Conservation (phyloP, 106 monocot species). For the Chionographis japonica region DNA sequence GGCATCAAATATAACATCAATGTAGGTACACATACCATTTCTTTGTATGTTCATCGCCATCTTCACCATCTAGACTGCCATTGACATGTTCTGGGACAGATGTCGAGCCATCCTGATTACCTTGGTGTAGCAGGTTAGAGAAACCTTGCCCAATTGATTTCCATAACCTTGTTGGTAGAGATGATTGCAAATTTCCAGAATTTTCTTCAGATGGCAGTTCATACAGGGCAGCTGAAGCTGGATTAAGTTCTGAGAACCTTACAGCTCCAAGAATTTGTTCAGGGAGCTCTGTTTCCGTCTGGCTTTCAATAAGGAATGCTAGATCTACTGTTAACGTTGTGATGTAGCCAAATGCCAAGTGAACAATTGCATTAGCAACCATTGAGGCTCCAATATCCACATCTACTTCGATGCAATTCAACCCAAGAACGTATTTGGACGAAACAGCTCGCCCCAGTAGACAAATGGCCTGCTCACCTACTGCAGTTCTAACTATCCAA, state of each 20-base stretch:
- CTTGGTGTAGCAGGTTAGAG: slow-evolving; percentile 42
- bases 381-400: slow-evolving; percentile 86
- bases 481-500: slow-evolving; percentile 92
- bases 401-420: slow-evolving; percentile 77
- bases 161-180: slow-evolving; percentile 57
- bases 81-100: slow-evolving; percentile 22
- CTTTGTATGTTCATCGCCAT: slow-evolving; percentile 1
- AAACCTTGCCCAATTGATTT: slow-evolving; percentile 63
- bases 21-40: slow-evolving; percentile 18
- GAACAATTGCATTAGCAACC: slow-evolving; percentile 92
- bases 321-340: slow-evolving; percentile 82
- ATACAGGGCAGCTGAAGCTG: slow-evolving; percentile 58
- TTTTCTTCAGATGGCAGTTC: slow-evolving; percentile 44
- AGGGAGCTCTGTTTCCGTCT: slow-evolving; percentile 75
- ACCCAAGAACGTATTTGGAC: slow-evolving; percentile 68
- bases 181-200: slow-evolving; percentile 28
- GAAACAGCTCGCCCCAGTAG: slow-evolving; percentile 76
- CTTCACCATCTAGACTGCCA: slow-evolving; percentile 23
- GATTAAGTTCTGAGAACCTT: slow-evolving; percentile 74
- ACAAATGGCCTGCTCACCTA: slow-evolving; percentile 94
- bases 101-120: slow-evolving; percentile 28
- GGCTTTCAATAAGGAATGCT: slow-evolving; percentile 90
- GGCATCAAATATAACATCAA: not conserved
- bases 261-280: slow-evolving; percentile 85
- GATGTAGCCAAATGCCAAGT: slow-evolving; percentile 88